phyloP scores from a whole-genome alignment of 2,329 filamentous ascomycete species.

The Kalaharituber pfeilii region DNA sequence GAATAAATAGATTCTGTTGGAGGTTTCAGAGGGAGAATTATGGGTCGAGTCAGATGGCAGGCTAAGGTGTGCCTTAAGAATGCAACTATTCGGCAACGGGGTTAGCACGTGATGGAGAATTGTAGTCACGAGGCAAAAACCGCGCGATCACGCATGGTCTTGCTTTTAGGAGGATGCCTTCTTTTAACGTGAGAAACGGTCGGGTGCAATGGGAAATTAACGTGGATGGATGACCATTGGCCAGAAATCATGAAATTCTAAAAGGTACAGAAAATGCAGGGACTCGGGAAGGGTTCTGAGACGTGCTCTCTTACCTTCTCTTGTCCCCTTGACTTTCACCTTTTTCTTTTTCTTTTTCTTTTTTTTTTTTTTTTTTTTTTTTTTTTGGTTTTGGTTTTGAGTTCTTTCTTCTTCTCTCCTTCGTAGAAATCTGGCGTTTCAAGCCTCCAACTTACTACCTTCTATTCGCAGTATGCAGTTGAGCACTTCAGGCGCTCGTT shows the following conservation, averaged over 20 bases:
- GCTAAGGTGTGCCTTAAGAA: conserved; percentile 1
- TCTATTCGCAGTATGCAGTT: too few species aligned
- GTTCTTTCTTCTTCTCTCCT: too few species aligned
- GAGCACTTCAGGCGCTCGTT: too few species aligned
- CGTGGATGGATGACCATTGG: not conserved
- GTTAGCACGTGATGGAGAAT: conserved; percentile 7
- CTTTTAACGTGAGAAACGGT: not conserved
- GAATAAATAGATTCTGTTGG: conserved; percentile 1
- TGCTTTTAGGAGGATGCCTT: not conserved
- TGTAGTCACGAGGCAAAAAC: not conserved
- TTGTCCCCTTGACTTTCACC: too few species aligned
- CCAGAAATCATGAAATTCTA: not conserved
- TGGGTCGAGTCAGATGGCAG: not conserved
- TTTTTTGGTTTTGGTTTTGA: too few species aligned
- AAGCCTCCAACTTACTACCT: too few species aligned
- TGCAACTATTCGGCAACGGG: conserved; percentile 10
- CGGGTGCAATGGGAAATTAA: not conserved
- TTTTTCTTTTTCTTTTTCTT: too few species aligned
- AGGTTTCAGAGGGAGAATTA: not conserved
- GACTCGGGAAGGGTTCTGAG: not conserved
- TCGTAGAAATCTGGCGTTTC: too few species aligned
- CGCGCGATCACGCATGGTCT: not conserved
- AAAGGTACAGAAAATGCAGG: conserved; percentile 1
- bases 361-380: too few species aligned
- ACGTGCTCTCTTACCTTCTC: not conserved